Evolutionary conservation across 345 rosid species (phyloP), one percentile per base, ranked within the genome.

Genomic region (Cardamine chenopodiifolia): DNA sequence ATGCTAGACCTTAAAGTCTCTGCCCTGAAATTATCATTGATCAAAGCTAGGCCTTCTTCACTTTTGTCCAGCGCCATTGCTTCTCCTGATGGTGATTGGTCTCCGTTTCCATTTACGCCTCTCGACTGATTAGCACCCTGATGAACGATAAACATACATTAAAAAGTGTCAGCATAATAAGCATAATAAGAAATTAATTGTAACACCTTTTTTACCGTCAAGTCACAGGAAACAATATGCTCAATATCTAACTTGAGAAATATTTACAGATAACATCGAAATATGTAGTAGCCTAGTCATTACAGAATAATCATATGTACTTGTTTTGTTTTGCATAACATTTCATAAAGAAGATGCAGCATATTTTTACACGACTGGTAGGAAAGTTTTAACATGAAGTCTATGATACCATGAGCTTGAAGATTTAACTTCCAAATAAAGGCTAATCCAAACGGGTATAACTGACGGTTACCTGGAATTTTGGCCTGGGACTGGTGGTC

Each of bases 1-100:
- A 95, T 83, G 89, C 97, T 90, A 50, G 90, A 89, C 83, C 82
- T 85, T 62, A 95, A 79, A 60, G 86, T 85, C 80, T 85, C 80
- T 54, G 87, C 88, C 86, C 86, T 90, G 65, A 90, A 83, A 22
- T 60, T 86, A 63, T 84, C 91, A 60, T 82, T 87, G 77, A 81
- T 60, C 65, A 85, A 66, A 75, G 85, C 84, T 59, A 85, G 71
- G 66, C 86, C 84, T 57, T 83, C 85, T 44, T 58, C 77, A 75
- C 85, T 91, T 70, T 66, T 57, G 1, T 78, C 68, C 69, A 78
- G 75, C 17, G 60, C 77, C 69, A 53, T 82, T 67, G 79, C 77
- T 80, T 70, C 79, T 79, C 79, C 68, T 3, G 74, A 73, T 49
- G 81, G 78, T 59, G 68, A 70, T 29, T 71, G 77, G 77, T 73